These are phyloP conservation scores for Aethionema arabicum DNA, from an alignment of 345 rosid genomes.

Conservation along the genomic window DNA sequence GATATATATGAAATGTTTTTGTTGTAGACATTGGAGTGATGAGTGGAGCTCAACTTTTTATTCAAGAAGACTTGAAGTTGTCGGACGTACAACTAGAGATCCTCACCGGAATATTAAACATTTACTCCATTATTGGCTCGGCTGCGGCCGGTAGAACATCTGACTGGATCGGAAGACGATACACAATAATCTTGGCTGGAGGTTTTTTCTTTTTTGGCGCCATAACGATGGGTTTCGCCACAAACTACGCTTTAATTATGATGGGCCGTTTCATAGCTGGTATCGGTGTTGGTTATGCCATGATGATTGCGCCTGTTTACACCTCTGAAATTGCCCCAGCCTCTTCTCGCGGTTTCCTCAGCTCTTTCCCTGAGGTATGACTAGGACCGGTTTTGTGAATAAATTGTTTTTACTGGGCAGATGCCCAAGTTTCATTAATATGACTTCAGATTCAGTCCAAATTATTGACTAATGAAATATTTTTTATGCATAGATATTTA, in stretches of 20 bases:
- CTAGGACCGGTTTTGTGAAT: no score
- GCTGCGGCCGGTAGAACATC: conserved; percentile 58
- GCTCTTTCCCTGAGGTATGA: conserved; percentile 58
- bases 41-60: conserved; percentile 39
- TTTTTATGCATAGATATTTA: conserved; percentile 40
- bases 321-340: conserved; percentile 63
- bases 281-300: conserved; percentile 65
- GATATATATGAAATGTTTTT: no score
- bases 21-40: conserved; percentile 37
- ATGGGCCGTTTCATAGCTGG: conserved; percentile 66
- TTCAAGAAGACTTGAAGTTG: conserved; percentile 28
- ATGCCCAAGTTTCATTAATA: no score
- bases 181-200: conserved; percentile 66
- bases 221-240: conserved; percentile 64
- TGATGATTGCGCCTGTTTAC: conserved; percentile 68
- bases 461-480: background rate
- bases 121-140: conserved; percentile 61
- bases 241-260: conserved; percentile 52
- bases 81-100: conserved; percentile 49
- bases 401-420: no score
- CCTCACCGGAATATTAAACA: conserved; percentile 57
- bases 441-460: no score
- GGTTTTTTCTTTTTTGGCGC: conserved; percentile 57
- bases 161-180: conserved; percentile 65
- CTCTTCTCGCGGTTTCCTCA: conserved; percentile 55